These are phyloP conservation scores for Pestalotiopsis sp. DNA, from an alignment of 2,329 filamentous ascomycete genomes.

Conservation along the genomic window DNA sequence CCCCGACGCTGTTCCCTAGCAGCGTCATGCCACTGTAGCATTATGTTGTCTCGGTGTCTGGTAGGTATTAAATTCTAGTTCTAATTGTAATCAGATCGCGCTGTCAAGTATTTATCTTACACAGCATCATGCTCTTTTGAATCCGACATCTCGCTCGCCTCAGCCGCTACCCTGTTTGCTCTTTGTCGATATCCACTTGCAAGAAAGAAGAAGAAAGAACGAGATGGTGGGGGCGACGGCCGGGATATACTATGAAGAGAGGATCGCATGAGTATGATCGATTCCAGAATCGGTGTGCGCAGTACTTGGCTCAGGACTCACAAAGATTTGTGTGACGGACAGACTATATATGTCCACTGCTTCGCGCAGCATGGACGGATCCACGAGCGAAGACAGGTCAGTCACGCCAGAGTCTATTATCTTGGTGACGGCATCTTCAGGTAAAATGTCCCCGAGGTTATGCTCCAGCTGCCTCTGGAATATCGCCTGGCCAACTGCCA, in stretches of 20 bases:
- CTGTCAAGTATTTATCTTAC: too few relatives aligned
- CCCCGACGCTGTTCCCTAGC: too few relatives aligned
- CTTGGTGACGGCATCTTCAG: slow-evolving; percentile 6
- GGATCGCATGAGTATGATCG: not conserved
- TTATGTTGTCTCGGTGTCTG: too few relatives aligned
- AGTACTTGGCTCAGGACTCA: slow-evolving; percentile 7
- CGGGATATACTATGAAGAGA: slow-evolving; percentile 17
- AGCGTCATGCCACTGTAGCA: too few relatives aligned
- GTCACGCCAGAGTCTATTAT: slow-evolving; percentile 19
- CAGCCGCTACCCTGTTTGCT: slow-evolving; percentile 5
- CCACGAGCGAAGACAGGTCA: slow-evolving; percentile 13
- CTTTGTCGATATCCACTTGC: slow-evolving; percentile 21
- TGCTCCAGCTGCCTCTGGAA: slow-evolving; percentile 15
- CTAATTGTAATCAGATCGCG: too few relatives aligned
- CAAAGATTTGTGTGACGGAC: slow-evolving; percentile 21
- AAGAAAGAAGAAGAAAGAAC: slow-evolving; percentile 15
- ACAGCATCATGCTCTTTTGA: too few relatives aligned
- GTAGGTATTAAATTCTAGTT: too few relatives aligned
- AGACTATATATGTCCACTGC: slow-evolving; percentile 16
- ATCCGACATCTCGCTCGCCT: too few relatives aligned
- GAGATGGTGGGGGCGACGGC: slow-evolving; percentile 15
- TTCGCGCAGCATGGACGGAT: not conserved
- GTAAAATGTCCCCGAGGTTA: slow-evolving; percentile 15
- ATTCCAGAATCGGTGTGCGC: not conserved
- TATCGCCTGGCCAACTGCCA: slow-evolving; percentile 17